Percentiles rank a stretch among this genome's conserved stretches.
phyloP scores from a whole-genome alignment of 1,284 basidiomycete species.

The Athelia psychrophila region DNA sequence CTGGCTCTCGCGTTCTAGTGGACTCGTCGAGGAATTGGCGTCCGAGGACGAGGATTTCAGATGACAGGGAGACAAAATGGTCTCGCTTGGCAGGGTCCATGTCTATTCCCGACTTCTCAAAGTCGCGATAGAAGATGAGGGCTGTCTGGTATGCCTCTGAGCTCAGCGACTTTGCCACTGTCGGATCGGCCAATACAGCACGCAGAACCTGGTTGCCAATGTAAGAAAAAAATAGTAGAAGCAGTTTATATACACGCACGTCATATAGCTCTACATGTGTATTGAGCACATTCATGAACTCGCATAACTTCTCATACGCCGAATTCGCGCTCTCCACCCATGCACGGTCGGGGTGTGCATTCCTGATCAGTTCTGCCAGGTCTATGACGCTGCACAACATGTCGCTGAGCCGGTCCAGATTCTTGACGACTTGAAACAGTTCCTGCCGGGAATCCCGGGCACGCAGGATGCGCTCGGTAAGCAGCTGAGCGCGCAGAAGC shows the following conservation, averaged over 20 bases:
- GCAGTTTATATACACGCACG: constrained; percentile 43
- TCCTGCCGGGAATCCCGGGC: constrained; percentile 66
- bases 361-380: constrained; percentile 90
- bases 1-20: constrained; percentile 57
- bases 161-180: constrained; percentile 57
- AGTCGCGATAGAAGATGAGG: constrained; percentile 93
- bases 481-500: constrained; percentile 65
- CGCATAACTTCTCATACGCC: constrained; percentile 90
- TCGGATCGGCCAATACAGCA: constrained; percentile 59
- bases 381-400: constrained; percentile 96
- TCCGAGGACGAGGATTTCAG: constrained; percentile 87
- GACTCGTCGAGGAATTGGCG: constrained; percentile 80
- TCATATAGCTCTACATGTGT: constrained; percentile 93
- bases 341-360: constrained; percentile 83
- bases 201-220: constrained; percentile 51
- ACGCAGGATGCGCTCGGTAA: constrained; percentile 73
- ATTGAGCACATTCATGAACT: constrained; percentile 98
- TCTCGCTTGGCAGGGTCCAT: constrained; percentile 76
- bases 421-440: constrained; percentile 85
- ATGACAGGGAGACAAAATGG: constrained; percentile 88
- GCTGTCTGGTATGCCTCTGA: constrained; percentile 82
- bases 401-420: constrained; percentile 93
- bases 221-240: constrained; percentile 5
- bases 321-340: constrained; percentile 87
- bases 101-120: constrained; percentile 96